Evolutionary conservation across 1,139 yeast genomes (phyloP), one percentile per base, ranked within the genome.

Genomic region (Yamadazyma conglobata): DNA sequence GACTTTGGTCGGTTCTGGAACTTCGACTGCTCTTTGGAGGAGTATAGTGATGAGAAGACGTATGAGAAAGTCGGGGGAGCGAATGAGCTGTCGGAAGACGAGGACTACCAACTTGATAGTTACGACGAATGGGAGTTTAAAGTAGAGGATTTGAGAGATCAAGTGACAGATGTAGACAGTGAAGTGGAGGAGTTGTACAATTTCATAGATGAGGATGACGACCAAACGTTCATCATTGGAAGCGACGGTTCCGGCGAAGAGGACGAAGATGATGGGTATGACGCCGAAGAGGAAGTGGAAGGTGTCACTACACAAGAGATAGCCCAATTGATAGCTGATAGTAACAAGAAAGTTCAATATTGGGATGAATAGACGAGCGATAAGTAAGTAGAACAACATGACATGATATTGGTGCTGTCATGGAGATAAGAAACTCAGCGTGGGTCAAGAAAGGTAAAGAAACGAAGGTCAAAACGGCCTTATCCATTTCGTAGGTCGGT

Each of bases 1-100:
- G 83, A 79, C 24, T 42, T 72, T 16, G 37, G 35, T 0, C 42
- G 51, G 15, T 37, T 77, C 13, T 71, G 70, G 71, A 34, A 40
- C n/a, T 41, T 43, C 28, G 39, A 42, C 16, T 15, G 14, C 4
- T 9, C 21, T 10, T 39, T 32, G 7, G 36, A 41, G 16, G 31
- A 35, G 10, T 32, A 34, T 14, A 39, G 31, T 6, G 43, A 39
- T n/a, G 37, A 33, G 3, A 41, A 33, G 20, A 18, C 6, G 13
- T 44, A 42, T 10, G 47, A 38, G 10, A 47, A 46, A 16, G 43
- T 40, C 17, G 47, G 3, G 39, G 39, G 14, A 5, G 44, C 37
- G 4, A 31, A 31, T 4, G 40, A 34, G 6, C 35, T 37, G 12
- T 46, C 34, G 7, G 46, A 40, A 6, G 55, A 48, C 24, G 47